Percentiles rank a stretch among this genome's conserved stretches.
Evolutionary conservation across 2,329 filamentous ascomycete genomes (phyloP).

Genomic region (Colletotrichum falcatum): DNA sequence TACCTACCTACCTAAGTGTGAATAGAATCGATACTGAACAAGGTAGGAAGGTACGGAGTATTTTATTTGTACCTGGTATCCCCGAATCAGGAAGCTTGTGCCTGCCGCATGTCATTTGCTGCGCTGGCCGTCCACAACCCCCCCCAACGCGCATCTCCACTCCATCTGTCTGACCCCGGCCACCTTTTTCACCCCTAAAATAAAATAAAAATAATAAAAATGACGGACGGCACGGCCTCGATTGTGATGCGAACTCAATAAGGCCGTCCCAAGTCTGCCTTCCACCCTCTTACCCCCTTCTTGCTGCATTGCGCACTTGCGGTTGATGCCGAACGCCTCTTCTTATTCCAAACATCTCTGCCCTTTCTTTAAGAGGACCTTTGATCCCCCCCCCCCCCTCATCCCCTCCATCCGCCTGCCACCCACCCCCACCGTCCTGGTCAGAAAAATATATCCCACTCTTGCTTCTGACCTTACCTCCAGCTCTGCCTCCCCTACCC

Average conservation of each 20-base stretch:
- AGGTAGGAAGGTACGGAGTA: not conserved
- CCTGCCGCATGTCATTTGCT: slow-evolving; percentile 35
- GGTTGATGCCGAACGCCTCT: slow-evolving; percentile 24
- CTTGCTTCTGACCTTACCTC: slow-evolving; percentile 5
- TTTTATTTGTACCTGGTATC: not conserved
- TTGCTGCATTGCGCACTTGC: slow-evolving; percentile 18
- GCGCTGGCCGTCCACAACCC: slow-evolving; percentile 20
- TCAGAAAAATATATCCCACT: slow-evolving; percentile 4
- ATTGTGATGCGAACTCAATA: slow-evolving; percentile 38
- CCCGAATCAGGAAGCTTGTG: slow-evolving; percentile 35
- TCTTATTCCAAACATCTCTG: not conserved
- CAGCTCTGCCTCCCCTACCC: slow-evolving; percentile 4
- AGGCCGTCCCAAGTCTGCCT: slow-evolving; percentile 17
- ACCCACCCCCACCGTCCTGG: not conserved
- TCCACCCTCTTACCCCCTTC: not conserved
- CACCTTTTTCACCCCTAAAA: slow-evolving; percentile 30
- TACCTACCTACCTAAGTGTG: too few species aligned
- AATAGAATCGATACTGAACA: too few species aligned
- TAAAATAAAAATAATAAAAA: slow-evolving; percentile 8
- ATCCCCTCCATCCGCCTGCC: not conserved
- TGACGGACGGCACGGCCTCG: slow-evolving; percentile 22
- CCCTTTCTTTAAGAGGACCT: not conserved
- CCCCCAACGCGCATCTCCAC: not conserved
- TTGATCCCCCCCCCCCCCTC: not conserved
- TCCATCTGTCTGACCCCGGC: slow-evolving; percentile 15